Percentiles rank a stretch among this genome's conserved stretches.
Evolutionary conservation across 1,284 basidiomycete genomes (phyloP).

Genomic region (Tilletia walkeri): DNA sequence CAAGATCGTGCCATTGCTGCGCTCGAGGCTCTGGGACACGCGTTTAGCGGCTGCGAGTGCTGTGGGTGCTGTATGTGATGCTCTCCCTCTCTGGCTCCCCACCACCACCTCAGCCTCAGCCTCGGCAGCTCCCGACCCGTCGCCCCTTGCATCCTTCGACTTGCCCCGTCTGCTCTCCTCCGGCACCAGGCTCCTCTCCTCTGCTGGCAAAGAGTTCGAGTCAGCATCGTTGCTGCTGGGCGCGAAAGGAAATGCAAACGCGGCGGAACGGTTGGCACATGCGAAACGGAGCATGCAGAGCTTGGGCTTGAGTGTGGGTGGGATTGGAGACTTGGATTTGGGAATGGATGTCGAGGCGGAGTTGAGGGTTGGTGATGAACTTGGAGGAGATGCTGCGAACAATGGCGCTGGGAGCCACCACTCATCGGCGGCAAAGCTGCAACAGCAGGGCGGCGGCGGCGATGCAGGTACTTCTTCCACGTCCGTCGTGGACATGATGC

Average conservation of each 20-base stretch:
- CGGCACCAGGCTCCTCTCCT: constrained; percentile 75
- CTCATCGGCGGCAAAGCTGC: not conserved
- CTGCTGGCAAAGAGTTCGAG: constrained; percentile 79
- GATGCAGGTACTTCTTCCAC: not conserved
- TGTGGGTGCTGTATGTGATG: constrained; percentile 77
- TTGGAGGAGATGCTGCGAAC: not conserved
- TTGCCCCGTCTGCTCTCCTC: constrained; percentile 64
- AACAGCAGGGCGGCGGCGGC: not conserved
- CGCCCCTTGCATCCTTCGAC: constrained; percentile 3
- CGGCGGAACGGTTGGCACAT: constrained; percentile 68
- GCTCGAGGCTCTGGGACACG: constrained; percentile 83
- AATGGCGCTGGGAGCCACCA: not conserved
- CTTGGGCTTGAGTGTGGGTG: constrained; percentile 65
- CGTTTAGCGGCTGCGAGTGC: constrained; percentile 79
- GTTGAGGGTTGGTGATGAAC: constrained; percentile 29
- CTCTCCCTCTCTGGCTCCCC: constrained; percentile 80
- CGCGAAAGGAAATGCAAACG: constrained; percentile 26
- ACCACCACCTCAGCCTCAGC: not conserved
- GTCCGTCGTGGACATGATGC: constrained; percentile 17
- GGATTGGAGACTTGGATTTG: constrained; percentile 70
- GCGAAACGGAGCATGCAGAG: constrained; percentile 68
- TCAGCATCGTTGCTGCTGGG: constrained; percentile 25
- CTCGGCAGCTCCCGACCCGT: constrained; percentile 10
- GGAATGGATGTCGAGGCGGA: constrained; percentile 58
- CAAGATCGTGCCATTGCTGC: constrained; percentile 80